Conservation (phyloP, 2,329 filamentous ascomycete genomes). For the Aspergillus quadrilineatus region DNA sequence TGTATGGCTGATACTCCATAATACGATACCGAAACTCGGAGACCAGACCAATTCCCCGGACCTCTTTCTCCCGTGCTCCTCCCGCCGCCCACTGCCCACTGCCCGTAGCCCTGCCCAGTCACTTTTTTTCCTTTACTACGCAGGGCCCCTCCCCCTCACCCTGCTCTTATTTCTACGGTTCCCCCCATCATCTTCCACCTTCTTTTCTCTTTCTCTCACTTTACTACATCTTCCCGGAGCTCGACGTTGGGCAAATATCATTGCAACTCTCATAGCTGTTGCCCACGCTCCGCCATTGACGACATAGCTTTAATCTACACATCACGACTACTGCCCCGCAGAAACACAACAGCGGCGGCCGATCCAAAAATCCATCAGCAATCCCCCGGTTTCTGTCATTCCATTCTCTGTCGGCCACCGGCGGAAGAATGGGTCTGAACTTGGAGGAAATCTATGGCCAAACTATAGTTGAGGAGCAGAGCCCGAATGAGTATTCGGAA, state of each 20-base stretch:
- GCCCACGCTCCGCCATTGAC: conserved; percentile 29
- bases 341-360: conserved; percentile 22
- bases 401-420: conserved; percentile 43
- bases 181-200: conserved; percentile 15
- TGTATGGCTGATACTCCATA: background rate
- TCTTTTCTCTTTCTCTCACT: conserved; percentile 12
- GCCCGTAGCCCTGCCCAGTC: conserved; percentile 12
- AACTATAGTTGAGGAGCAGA: conserved; percentile 46
- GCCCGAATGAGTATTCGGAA: conserved; percentile 51
- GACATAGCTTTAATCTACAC: conserved; percentile 24
- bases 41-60: conserved; percentile 24
- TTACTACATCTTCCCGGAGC: conserved; percentile 13
- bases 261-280: conserved; percentile 15
- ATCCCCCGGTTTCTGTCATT: conserved; percentile 22
- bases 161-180: conserved; percentile 20
- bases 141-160: conserved; percentile 12
- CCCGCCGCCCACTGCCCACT: conserved; percentile 6
- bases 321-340: conserved; percentile 19
- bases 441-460: conserved; percentile 50
- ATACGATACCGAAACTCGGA: conserved; percentile 16
- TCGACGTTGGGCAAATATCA: conserved; percentile 24
- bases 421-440: conserved; percentile 53
- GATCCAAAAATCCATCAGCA: conserved; percentile 13
- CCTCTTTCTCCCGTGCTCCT: conserved; percentile 20
- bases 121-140: conserved; percentile 15